These are phyloP conservation scores for Eimeria praecox DNA, from an alignment of 169 alveolate genomes.

Conservation along the genomic window DNA sequence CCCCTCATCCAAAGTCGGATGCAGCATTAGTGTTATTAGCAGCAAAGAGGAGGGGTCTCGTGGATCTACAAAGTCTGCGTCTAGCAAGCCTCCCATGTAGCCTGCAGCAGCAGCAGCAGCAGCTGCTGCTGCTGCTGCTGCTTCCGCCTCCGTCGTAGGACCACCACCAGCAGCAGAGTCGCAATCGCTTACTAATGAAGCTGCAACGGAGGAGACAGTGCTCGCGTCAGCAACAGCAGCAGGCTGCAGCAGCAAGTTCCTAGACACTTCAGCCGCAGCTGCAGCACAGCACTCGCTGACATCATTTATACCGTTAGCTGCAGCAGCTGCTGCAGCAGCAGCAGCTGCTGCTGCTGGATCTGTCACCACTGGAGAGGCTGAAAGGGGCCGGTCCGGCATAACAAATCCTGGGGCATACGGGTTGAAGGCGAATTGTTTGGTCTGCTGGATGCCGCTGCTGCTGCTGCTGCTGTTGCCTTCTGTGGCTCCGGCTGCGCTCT, in stretches of 20 bases:
- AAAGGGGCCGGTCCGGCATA: slow-evolving; percentile 26
- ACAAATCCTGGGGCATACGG: slow-evolving; percentile 49
- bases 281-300: slow-evolving; percentile 59
- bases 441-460: slow-evolving; percentile 19
- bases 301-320: neutral
- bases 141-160: slow-evolving; percentile 21
- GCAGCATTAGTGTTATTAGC: slow-evolving; percentile 61
- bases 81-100: slow-evolving; percentile 39
- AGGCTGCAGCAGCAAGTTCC: slow-evolving; percentile 58
- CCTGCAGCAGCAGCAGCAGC: slow-evolving; percentile 64
- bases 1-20: slow-evolving; percentile 43
- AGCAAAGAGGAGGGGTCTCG: slow-evolving; percentile 67
- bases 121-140: slow-evolving; percentile 60
- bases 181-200: neutral
- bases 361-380: neutral
- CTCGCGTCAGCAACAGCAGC: slow-evolving; percentile 13
- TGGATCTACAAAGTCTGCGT: slow-evolving; percentile 67
- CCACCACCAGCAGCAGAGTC: neutral
- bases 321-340: slow-evolving; percentile 18
- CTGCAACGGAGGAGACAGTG: neutral
- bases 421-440: slow-evolving; percentile 32
- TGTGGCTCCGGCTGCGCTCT: slow-evolving; percentile 12
- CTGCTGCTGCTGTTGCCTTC: slow-evolving; percentile 22
- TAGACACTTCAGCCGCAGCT: slow-evolving; percentile 27
- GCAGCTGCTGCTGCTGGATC: neutral